Evolutionary conservation across 2,329 filamentous ascomycete species (phyloP).

Genomic region (Penicillium sp.): DNA sequence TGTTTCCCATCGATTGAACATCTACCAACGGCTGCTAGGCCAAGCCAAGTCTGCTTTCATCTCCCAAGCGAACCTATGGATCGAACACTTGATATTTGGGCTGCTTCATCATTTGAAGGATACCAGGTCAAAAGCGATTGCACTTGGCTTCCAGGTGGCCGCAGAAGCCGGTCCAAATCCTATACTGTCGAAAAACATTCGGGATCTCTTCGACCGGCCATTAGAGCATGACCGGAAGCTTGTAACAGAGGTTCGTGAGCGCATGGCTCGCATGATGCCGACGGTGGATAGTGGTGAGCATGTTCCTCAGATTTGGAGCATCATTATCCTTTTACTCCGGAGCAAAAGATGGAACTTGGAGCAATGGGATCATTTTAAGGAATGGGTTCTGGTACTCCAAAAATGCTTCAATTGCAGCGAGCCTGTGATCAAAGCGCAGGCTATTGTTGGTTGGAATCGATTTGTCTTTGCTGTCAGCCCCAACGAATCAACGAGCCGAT

Average conservation of each 20-base stretch:
- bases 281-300: constrained; percentile 58
- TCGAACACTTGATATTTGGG: constrained; percentile 76
- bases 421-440: constrained; percentile 66
- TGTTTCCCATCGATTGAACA: constrained; percentile 69
- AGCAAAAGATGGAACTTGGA: constrained; percentile 57
- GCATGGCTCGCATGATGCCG: constrained; percentile 65
- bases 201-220: constrained; percentile 51
- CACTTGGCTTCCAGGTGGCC: constrained; percentile 69
- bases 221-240: constrained; percentile 59
- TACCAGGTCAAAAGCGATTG: constrained; percentile 70
- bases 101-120: constrained; percentile 78
- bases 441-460: constrained; percentile 81
- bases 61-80: constrained; percentile 68
- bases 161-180: constrained; percentile 67
- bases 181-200: constrained; percentile 63
- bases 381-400: constrained; percentile 77
- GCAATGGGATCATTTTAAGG: constrained; percentile 68
- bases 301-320: constrained; percentile 87
- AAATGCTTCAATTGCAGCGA: constrained; percentile 80
- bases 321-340: constrained; percentile 74
- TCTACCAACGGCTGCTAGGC: constrained; percentile 74
- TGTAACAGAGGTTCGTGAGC: constrained; percentile 65
- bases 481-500: constrained; percentile 55
- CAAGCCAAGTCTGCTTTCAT: constrained; percentile 71
- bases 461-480: constrained; percentile 72